phyloP scores from a whole-genome alignment of 2,329 filamentous ascomycete genomes.

The Penicillium sp. region DNA sequence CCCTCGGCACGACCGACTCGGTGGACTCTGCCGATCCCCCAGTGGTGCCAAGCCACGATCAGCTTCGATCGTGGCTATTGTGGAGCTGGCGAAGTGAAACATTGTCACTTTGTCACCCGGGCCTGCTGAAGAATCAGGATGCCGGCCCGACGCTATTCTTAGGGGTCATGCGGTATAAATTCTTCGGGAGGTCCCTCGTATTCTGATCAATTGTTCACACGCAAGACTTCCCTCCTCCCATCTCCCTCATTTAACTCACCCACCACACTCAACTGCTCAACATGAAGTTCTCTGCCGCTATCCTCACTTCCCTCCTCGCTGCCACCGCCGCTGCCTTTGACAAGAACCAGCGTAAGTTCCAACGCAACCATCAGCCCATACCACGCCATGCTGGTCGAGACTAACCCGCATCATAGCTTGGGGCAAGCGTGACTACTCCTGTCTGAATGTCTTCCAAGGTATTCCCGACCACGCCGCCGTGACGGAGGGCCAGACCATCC shows the following conservation, averaged over 20 bases:
- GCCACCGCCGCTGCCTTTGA: conserved; percentile 35
- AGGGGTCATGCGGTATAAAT: conserved; percentile 1
- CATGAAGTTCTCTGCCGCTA: conserved; percentile 36
- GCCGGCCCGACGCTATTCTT: conserved; percentile 11
- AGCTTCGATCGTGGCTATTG: conserved; percentile 9
- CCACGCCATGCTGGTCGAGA: not conserved
- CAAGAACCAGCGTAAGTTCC: conserved; percentile 33
- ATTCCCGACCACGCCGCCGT: conserved; percentile 37
- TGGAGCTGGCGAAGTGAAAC: conserved; percentile 26
- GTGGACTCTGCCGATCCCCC: conserved; percentile 14
- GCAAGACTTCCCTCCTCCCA: not conserved
- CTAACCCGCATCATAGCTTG: conserved; percentile 27
- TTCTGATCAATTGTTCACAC: not conserved
- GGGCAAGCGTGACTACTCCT: conserved; percentile 40
- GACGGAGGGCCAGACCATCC: conserved; percentile 27
- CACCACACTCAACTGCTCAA: conserved; percentile 3
- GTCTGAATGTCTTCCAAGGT: conserved; percentile 38
- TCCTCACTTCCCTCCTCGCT: conserved; percentile 30
- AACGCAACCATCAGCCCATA: not conserved
- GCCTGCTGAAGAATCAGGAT: conserved; percentile 4
- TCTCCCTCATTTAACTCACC: too few relatives aligned
- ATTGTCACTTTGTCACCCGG: conserved; percentile 20
- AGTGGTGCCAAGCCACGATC: conserved; percentile 21
- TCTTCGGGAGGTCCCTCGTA: not conserved
- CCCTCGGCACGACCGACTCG: not conserved